phyloP scores from a whole-genome alignment of 176 grass and related monocot species.

The Aegilops bicornis region DNA sequence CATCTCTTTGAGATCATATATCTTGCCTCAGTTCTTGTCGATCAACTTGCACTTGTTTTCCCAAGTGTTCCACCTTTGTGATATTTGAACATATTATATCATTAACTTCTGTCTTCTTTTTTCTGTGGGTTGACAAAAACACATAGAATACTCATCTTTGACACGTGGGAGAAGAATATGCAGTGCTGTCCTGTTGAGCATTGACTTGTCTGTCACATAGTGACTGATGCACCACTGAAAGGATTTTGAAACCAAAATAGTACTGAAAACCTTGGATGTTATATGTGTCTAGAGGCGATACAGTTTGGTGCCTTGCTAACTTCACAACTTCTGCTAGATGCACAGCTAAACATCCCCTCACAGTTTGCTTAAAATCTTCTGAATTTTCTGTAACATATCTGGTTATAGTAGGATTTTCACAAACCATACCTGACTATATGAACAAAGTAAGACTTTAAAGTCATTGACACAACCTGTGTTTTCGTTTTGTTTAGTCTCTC shows the following conservation, averaged over 20 bases:
- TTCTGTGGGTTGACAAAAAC: not conserved
- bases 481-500: not conserved
- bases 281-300: not conserved
- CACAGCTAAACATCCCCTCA: not conserved
- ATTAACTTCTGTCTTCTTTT: not conserved
- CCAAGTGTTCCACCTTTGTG: not conserved
- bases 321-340: not conserved
- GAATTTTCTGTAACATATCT: not conserved
- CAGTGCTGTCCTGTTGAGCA: not conserved
- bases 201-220: constrained; percentile 6
- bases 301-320: not conserved
- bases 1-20: not conserved
- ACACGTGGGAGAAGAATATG: constrained; percentile 2
- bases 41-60: not conserved
- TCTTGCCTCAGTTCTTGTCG: not conserved
- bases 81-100: not conserved
- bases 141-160: not conserved
- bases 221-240: not conserved
- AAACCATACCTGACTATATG: not conserved
- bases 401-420: not conserved
- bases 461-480: not conserved
- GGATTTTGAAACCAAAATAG: not conserved
- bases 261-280: not conserved
- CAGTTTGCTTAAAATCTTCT: not conserved
- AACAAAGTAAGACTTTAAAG: not conserved